Percentiles rank a stretch among this genome's conserved stretches.
phyloP scores from a whole-genome alignment of 1,284 basidiomycete species.

The Puccinia horiana region DNA sequence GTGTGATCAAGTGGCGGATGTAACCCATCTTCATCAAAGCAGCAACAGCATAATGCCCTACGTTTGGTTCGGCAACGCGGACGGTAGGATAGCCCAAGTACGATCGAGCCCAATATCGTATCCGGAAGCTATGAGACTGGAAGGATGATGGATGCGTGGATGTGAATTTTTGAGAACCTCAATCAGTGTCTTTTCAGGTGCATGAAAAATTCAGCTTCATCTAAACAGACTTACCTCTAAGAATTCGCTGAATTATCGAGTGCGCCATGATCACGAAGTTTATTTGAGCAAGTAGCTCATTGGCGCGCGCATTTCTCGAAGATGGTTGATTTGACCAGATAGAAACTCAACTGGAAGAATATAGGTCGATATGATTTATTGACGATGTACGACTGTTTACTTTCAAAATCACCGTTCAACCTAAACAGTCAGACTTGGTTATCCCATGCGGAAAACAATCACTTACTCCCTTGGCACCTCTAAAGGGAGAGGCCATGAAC shows the following conservation, averaged over 20 bases:
- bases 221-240: conserved; percentile 50
- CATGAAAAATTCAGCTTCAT: conserved; percentile 51
- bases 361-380: conserved; percentile 58
- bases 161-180: not conserved
- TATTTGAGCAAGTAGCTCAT: not conserved
- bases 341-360: conserved; percentile 55
- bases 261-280: not conserved
- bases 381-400: conserved; percentile 45
- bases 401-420: conserved; percentile 16
- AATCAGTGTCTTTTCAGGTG: not conserved
- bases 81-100: conserved; percentile 57
- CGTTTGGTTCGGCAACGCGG: conserved; percentile 56
- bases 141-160: not conserved
- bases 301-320: not conserved
- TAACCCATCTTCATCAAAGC: conserved; percentile 55
- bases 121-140: conserved; percentile 43
- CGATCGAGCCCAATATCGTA: conserved; percentile 58
- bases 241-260: conserved; percentile 50
- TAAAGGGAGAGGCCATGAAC: not conserved
- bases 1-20: conserved; percentile 56
- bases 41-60: conserved; percentile 56
- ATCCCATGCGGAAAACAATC: not conserved
- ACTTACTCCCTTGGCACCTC: conserved; percentile 27
- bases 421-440: not conserved
- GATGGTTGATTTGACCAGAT: not conserved